Conservation (phyloP, 805 yeast species). For the Candida khao-thaluensis region DNA sequence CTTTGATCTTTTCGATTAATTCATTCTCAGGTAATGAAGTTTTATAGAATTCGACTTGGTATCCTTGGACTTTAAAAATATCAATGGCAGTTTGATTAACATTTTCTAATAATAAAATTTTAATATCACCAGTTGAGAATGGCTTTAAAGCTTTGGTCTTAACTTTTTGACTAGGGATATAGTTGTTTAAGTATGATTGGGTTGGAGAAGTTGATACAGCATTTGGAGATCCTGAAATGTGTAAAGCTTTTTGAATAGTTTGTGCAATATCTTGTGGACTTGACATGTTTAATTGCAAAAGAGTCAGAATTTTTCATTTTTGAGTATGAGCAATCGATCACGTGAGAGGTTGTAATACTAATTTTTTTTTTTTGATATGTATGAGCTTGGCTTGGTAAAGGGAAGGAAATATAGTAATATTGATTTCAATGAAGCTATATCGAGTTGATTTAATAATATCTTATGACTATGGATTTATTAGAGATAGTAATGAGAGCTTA, state of each 20-base stretch:
- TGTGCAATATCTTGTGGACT: slow-evolving; percentile 67
- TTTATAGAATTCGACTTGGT: slow-evolving; percentile 94
- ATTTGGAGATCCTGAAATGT: slow-evolving; percentile 56
- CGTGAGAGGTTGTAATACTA: neutral
- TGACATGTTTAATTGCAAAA: slow-evolving; percentile 43
- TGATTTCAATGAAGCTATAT: too few species aligned
- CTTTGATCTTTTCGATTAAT: slow-evolving; percentile 87
- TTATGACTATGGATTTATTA: too few species aligned
- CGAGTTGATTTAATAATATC: too few species aligned
- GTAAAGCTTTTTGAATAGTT: slow-evolving; percentile 55
- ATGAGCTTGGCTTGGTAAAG: too few species aligned
- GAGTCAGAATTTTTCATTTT: slow-evolving; percentile 8
- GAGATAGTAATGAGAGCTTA: too few species aligned
- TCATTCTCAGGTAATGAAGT: slow-evolving; percentile 88
- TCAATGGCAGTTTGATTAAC: slow-evolving; percentile 90
- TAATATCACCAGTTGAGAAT: slow-evolving; percentile 91
- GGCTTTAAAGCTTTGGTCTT: slow-evolving; percentile 78
- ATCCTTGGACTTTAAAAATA: slow-evolving; percentile 85
- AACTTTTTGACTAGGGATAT: slow-evolving; percentile 42
- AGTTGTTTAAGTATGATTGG: slow-evolving; percentile 65
- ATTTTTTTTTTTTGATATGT: too few species aligned
- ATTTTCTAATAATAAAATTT: slow-evolving; percentile 86
- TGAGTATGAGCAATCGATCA: slow-evolving; percentile 1
- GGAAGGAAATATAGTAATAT: too few species aligned
- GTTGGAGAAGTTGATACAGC: slow-evolving; percentile 84